Percentiles rank a stretch among this genome's conserved stretches.
Evolutionary conservation across 768 basidiomycete genomes (phyloP).

Genomic region (Suillus subaureus): DNA sequence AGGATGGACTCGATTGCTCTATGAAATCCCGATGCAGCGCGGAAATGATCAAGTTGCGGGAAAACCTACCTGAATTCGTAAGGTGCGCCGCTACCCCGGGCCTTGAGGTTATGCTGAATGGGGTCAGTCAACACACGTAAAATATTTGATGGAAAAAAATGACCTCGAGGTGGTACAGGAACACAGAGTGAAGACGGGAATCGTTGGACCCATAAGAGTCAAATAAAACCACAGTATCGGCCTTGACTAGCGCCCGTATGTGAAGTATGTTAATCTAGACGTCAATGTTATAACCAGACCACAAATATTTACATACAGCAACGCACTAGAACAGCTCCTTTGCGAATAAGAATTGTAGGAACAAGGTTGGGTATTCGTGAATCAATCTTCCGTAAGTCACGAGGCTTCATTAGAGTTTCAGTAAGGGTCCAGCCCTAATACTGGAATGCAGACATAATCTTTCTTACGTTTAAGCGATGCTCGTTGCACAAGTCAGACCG

Average conservation of each 20-base stretch:
- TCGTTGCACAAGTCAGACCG: conserved; percentile 87
- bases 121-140: conserved; percentile 14
- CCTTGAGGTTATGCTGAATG: conserved; percentile 78
- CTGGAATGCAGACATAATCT: conserved; percentile 16
- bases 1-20: conserved; percentile 94
- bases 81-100: conserved; percentile 66
- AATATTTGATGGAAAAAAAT: conserved; percentile 16
- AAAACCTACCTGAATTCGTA: conserved; percentile 81
- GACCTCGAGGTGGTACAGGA: conserved; percentile 87
- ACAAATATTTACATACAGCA: conserved; percentile 1
- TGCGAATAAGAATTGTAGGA: conserved; percentile 88
- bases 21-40: conserved; percentile 20
- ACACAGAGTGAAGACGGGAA: conserved; percentile 83
- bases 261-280: conserved; percentile 88
- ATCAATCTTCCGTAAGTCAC: conserved; percentile 97
- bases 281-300: conserved; percentile 14
- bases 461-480: conserved; percentile 82
- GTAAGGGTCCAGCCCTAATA: conserved; percentile 19
- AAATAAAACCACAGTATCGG: conserved; percentile 88
- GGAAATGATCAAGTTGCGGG: conserved; percentile 19
- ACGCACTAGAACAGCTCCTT: conserved; percentile 83
- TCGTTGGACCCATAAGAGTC: conserved; percentile 89
- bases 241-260: conserved; percentile 92
- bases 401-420: conserved; percentile 57
- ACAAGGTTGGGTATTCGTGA: conserved; percentile 92